Base-by-base conservation (phyloP, 306 rosid genomes). In the Morella rubra region DNA sequence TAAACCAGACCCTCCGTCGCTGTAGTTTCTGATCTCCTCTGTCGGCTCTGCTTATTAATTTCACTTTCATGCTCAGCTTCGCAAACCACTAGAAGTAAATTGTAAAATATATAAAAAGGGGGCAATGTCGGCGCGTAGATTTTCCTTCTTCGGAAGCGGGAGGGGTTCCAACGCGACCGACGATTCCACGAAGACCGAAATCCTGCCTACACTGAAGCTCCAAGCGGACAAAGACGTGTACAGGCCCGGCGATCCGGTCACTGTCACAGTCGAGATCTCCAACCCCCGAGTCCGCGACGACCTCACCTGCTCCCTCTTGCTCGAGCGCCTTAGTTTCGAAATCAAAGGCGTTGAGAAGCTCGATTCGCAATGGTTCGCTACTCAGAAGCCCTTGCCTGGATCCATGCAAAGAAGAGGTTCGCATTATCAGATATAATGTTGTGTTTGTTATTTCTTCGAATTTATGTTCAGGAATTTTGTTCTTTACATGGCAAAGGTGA, bases 321-420 rank as follows among this genome's bases (percentile, higher is more conserved):
- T 92, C 65, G 97, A 96, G 69, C 86, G 90, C 18, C 90, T 96
- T 22, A 77, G 93, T 67, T 96, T 96, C 73, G 99, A 92, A 89
- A 85, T 96, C 73, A 87, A 81, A 65, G 98, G 98, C 13, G 69
- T 91, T 75, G 96, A 88, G 90, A 92, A 92, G 87, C 83, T 91
- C 77, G 99, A 96, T 49, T 68, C 86, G 45, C 99, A 96, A 75
- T 96, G 99, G 99, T 92, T 91, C 72, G 91, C 88, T 58, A 92
- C 98, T 27, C 97, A 86, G 87, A 96, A 91, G 81, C 90, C 97
- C 11, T 40, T 81, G 40, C 85, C 83, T 41, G 96, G 93, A 82
- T 91, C 97, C 15, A 92, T 85, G 69, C 99, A 89, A 81, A 89
- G 92, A 80, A 86, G 93, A 89, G 99, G 99, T 87, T 75, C 6